Evolutionary conservation across 2,329 filamentous ascomycete species (phyloP), one percentile per base, ranked within the genome.

Genomic region (Botrytis cinerea): DNA sequence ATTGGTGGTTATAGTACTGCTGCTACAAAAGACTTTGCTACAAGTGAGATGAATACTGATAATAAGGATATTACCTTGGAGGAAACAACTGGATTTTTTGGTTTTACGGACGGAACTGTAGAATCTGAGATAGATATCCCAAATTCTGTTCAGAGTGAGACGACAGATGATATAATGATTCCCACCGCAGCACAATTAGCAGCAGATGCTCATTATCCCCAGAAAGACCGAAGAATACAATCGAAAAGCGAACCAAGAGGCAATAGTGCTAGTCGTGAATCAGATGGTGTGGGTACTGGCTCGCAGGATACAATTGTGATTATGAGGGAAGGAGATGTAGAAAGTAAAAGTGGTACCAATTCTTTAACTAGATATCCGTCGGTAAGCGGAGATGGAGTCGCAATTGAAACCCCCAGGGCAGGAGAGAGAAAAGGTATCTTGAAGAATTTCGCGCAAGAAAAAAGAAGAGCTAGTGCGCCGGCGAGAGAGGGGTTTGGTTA

Each of bases 231-330:
- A 28, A 71, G 69, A 43, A 25, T 16, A 10, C 32, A 38, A 16
- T 71, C 59, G 1, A 64, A 71, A 32, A 71, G 57, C 38, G 69
- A 71, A 20, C 40, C 69, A 1, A 20, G 48, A 25, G 62, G 62
- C 2, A 45, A 4, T 25, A 22, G 40, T 35, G 8, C 46, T 16
- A 35, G n/a, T 22, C 43, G 46, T 32, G 67, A 38, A n/a, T 18
- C 46, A 38, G 54, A 70, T n/a, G 28, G n/a, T 46, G n/a, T n/a
- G 54, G 54, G 28, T 63, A 22, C 61, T 25, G 38, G 32, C 2
- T 60, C 51, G 5, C 35, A 22, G 25, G 64, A 6, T 22, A 68
- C 20, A 66, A 10, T 4, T 38, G 22, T 54, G 6, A 22, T 25
- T 70, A 12, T 60, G 22, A 45, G 25, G 8, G 14, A 60, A 16